Evolutionary conservation across 331 rosid species (phyloP), one percentile per base, ranked within the genome.

Genomic region (Malus hybrid): DNA sequence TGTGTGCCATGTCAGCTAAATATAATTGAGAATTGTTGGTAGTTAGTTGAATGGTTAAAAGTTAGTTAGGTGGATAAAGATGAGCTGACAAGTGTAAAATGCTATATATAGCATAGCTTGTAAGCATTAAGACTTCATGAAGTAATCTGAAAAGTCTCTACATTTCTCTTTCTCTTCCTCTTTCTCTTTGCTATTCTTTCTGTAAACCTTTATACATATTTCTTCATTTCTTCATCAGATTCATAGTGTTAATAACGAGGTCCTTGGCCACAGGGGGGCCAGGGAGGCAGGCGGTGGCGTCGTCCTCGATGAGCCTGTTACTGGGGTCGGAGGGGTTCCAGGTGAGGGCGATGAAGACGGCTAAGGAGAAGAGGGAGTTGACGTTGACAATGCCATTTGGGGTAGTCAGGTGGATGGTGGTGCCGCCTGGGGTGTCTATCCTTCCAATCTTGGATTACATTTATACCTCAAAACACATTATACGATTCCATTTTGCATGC

Each of bases 281-380:
- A 11, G 97, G 86, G 6, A 19, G 19, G 76, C 99, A 94, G 31
- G 57, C 1, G 0, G 76, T 46, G 34, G 80, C 44, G 7, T 5
- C 5, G 1, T 0, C 7, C 39, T n/a, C 3, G 32, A 82, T 82
- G 66, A 92, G 97, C 59, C 50, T 83, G 79, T 90, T 80, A n/a
- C 9, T 0, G 0, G 96, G 96, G 76, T 94, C 97, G 73, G 65
- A 68, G 4, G 99, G 97, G 85, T 86, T 85, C 96, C 90, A 94
- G 1, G 99, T 22, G 18, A 92, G 60, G 3, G 93, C 97, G 54
- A 94, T 15, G 91, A 94, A 94, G 66, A 92, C 97, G 63, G 88
- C 97, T 0, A 94, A 66, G 6, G 99, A 90, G 84, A 92, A 94
- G 56, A 94, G 94, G 24, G 99, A 94, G 81, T 94, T 94, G 16